phyloP scores from a whole-genome alignment of 768 basidiomycete genomes.

The Ramaria sp. region DNA sequence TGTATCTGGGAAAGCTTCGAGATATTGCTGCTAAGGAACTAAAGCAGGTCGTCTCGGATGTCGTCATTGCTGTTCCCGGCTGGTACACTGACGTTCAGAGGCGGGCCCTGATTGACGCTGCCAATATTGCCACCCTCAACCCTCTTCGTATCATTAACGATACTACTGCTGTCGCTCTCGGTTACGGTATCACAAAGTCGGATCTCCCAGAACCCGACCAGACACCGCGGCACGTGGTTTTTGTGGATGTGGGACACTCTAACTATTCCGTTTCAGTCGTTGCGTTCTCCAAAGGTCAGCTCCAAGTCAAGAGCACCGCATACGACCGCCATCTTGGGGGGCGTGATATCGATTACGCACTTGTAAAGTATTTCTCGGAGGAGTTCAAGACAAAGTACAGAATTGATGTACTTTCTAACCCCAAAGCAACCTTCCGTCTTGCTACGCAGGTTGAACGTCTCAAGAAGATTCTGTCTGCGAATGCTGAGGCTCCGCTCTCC shows the following conservation, averaged over 20 bases:
- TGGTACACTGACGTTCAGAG: constrained; percentile 96
- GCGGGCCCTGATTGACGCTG: constrained; percentile 82
- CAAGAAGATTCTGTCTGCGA: constrained; percentile 95
- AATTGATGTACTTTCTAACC: constrained; percentile 85
- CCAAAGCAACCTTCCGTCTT: constrained; percentile 91
- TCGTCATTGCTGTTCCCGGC: constrained; percentile 92
- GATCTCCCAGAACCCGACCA: constrained; percentile 81
- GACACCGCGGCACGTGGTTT: constrained; percentile 76
- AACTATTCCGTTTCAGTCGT: constrained; percentile 79
- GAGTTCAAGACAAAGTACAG: constrained; percentile 98
- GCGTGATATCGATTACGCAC: constrained; percentile 89
- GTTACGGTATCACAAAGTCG: constrained; percentile 97
- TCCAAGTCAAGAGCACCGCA: constrained; percentile 77
- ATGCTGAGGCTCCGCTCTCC: constrained; percentile 76
- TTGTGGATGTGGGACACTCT: constrained; percentile 94
- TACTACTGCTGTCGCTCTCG: constrained; percentile 89
- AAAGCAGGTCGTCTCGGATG: constrained; percentile 77
- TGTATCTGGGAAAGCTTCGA: constrained; percentile 83
- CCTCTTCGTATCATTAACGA: constrained; percentile 94
- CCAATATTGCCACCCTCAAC: constrained; percentile 81
- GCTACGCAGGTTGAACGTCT: constrained; percentile 81
- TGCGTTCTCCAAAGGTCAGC: constrained; percentile 90
- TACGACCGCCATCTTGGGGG: constrained; percentile 94
- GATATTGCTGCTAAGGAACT: constrained; percentile 82
- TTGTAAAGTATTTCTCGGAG: constrained; percentile 77